phyloP scores from a whole-genome alignment of 2,329 filamentous ascomycete genomes.

The Knufia petricola region DNA sequence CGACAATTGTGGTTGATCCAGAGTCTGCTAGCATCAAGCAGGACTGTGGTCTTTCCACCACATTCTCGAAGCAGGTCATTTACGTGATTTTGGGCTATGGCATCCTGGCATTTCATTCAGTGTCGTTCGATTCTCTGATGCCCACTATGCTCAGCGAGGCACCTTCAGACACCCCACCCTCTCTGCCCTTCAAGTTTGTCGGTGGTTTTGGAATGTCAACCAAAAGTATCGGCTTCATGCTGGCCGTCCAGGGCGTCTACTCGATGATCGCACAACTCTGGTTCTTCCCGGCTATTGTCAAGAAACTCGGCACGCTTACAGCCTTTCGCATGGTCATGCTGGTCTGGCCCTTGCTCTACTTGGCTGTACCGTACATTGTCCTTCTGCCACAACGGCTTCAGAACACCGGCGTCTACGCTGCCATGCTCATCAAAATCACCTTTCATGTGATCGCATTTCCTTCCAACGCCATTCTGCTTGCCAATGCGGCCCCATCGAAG shows the following conservation, averaged over 20 bases:
- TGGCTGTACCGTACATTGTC: slow-evolving; percentile 79
- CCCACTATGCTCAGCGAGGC: slow-evolving; percentile 77
- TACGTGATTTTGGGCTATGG: slow-evolving; percentile 55
- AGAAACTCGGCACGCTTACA: slow-evolving; percentile 64
- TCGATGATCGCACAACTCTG: slow-evolving; percentile 80
- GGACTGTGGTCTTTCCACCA: slow-evolving; percentile 41
- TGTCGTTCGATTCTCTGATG: slow-evolving; percentile 89
- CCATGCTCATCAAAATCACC: slow-evolving; percentile 86
- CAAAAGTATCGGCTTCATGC: slow-evolving; percentile 75
- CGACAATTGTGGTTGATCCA: slow-evolving; percentile 32
- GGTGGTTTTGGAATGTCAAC: slow-evolving; percentile 78
- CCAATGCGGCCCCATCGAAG: slow-evolving; percentile 76
- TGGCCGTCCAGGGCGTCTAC: slow-evolving; percentile 80
- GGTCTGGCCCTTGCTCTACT: slow-evolving; percentile 78
- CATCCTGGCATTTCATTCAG: slow-evolving; percentile 84
- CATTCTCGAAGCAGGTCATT: slow-evolving; percentile 76
- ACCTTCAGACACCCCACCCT: slow-evolving; percentile 28
- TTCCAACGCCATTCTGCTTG: slow-evolving; percentile 76
- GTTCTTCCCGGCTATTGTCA: slow-evolving; percentile 69
- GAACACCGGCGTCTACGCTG: slow-evolving; percentile 63
- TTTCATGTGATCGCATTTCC: slow-evolving; percentile 88
- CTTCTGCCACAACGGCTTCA: slow-evolving; percentile 64
- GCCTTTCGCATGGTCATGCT: slow-evolving; percentile 75
- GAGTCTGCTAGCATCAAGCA: slow-evolving; percentile 33
- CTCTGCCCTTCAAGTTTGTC: slow-evolving; percentile 77